These are phyloP conservation scores for Amoeboaphelidium protococcarum DNA, from an alignment of 371 early-diverging fungal species.

Conservation along the genomic window DNA sequence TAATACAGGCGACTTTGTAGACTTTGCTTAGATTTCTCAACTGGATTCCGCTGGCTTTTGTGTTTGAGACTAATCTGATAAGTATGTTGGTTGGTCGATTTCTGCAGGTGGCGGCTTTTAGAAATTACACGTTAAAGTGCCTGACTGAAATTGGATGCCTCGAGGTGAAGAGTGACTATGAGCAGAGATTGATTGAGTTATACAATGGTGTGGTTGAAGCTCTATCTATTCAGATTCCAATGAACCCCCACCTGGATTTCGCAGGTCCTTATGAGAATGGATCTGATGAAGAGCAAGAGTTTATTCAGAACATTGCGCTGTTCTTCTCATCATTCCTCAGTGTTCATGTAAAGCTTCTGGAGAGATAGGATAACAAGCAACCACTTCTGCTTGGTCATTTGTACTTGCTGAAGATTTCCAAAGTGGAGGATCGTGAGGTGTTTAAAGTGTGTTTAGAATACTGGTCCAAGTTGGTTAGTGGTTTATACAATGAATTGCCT, in stretches of 20 bases:
- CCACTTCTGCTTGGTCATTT: slow-evolving; percentile 47
- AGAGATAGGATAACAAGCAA: slow-evolving; percentile 19
- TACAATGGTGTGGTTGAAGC: slow-evolving; percentile 47
- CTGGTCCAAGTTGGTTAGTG: slow-evolving; percentile 71
- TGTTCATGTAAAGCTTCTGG: slow-evolving; percentile 32
- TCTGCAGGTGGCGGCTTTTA: slow-evolving; percentile 32
- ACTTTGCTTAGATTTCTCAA: slow-evolving; percentile 78
- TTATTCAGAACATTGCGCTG: slow-evolving; percentile 54
- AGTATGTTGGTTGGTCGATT: slow-evolving; percentile 13
- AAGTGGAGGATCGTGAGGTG: slow-evolving; percentile 77
- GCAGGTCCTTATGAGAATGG: slow-evolving; percentile 52
- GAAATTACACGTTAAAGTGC: slow-evolving; percentile 78
- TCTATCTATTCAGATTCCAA: neutral
- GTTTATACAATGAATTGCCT: slow-evolving; percentile 45
- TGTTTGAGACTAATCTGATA: slow-evolving; percentile 83
- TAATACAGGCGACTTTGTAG: slow-evolving; percentile 73
- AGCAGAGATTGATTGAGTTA: slow-evolving; percentile 47
- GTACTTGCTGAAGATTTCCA: slow-evolving; percentile 64
- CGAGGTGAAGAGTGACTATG: slow-evolving; percentile 38
- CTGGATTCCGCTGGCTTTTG: slow-evolving; percentile 90
- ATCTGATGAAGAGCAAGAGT: slow-evolving; percentile 62
- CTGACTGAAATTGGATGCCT: slow-evolving; percentile 75
- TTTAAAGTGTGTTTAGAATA: slow-evolving; percentile 95
- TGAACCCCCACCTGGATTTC: slow-evolving; percentile 24
- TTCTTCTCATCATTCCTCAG: slow-evolving; percentile 64